Evolutionary conservation across 441 rosid species (phyloP), one percentile per base, ranked within the genome.

Genomic region (Breynia disticha): DNA sequence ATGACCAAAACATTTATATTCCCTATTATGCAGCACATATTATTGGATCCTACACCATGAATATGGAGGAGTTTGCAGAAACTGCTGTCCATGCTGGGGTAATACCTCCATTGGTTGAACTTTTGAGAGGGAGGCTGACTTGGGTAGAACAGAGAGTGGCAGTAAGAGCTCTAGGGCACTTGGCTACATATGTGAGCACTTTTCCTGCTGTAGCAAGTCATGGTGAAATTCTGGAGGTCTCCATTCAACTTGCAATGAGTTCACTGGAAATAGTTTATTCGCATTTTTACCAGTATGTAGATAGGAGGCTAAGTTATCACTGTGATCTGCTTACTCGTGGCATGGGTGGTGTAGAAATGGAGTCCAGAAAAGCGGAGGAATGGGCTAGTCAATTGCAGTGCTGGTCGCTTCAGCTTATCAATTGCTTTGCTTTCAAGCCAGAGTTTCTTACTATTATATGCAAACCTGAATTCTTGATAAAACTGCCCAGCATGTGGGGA

Each of bases 61-160:
- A 91, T 69, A 80, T 91, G 97, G 95, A 91, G 69, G 98, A 88
- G 57, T 88, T 91, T 61, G 95, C 98, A 0, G 91, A 86, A 65
- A 73, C 73, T 72, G 82, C 94, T 15, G 83, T 88, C 5, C 86
- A 78, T 67, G 87, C 98, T 22, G 87, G 89, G 14, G 91, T 91
- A 18, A 79, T 86, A 54, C 75, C 94, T 55, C 91, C 96, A 8
- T 68, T 88, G 62, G 83, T 84, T 54, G 98, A 91, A 74, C 96
- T 88, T 63, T 65, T 91, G 58, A 74, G 94, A 47, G 98, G 96
- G 53, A 86, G 91, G 63, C 74, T 91, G 60, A 86, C 96, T 42
- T 91, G 97, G 98, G 98, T 91, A 2, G 98, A 91, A 50, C 98
- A 88, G 57, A 73, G 98, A 78, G 98, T 91, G 21, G 98, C 89